phyloP scores from a whole-genome alignment of 192 early-diverging fungal genomes.

The Jimgerdemannia lactiflua region DNA sequence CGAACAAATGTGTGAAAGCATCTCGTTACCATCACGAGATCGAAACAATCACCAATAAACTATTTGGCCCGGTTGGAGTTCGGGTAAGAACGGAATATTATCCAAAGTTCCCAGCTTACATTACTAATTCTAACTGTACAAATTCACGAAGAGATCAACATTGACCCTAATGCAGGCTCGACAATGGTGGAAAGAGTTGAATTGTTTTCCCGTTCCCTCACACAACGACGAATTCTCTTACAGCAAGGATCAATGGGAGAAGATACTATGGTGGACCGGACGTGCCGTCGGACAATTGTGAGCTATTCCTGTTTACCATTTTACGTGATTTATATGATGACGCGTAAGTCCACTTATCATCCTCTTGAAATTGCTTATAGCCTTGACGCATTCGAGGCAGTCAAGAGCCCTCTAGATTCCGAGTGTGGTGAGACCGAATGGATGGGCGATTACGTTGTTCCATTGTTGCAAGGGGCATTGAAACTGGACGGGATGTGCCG shows the following conservation, averaged over 20 bases:
- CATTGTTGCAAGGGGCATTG: slow-evolving; percentile 21
- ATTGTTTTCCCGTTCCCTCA: background rate
- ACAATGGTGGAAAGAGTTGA: slow-evolving; percentile 12
- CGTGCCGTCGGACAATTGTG: background rate
- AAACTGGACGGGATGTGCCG: slow-evolving; percentile 11
- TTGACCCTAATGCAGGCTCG: slow-evolving; percentile 14
- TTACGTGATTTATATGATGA: background rate
- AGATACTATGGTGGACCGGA: background rate
- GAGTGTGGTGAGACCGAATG: slow-evolving; percentile 16
- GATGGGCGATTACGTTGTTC: slow-evolving; percentile 16
- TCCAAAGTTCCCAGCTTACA: background rate
- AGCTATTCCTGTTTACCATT: slow-evolving; percentile 1
- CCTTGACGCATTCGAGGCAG: slow-evolving; percentile 11
- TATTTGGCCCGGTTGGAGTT: slow-evolving; percentile 5
- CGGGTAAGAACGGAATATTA: slow-evolving; percentile 10
- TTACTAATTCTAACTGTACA: slow-evolving; percentile 5
- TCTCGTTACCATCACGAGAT: background rate
- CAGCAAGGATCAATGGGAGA: background rate
- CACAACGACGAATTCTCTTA: background rate
- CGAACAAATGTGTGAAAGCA: slow-evolving; percentile 7
- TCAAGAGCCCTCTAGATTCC: slow-evolving; percentile 11
- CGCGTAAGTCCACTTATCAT: background rate
- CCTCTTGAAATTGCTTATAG: slow-evolving; percentile 9
- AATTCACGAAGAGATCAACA: slow-evolving; percentile 13
- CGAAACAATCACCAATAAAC: slow-evolving; percentile 18